Conservation (phyloP, 768 basidiomycete genomes). For the Russula sp. region DNA sequence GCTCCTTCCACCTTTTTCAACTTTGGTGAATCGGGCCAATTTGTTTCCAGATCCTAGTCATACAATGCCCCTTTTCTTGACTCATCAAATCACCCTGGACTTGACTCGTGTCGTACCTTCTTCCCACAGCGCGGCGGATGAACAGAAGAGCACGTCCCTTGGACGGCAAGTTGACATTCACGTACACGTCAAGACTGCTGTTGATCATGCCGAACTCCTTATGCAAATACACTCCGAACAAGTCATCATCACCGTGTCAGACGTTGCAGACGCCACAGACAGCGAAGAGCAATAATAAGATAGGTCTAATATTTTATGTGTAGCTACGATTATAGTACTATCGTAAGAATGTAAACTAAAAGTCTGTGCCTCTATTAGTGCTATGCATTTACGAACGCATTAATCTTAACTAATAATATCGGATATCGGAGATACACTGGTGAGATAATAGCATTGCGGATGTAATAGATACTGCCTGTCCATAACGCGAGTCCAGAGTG, state of each 20-base stretch:
- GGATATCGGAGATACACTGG: neutral
- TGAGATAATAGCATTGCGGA: neutral
- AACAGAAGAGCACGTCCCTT: neutral
- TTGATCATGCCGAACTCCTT: conserved; percentile 9
- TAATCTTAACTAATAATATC: conserved; percentile 5
- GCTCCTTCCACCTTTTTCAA: conserved; percentile 35
- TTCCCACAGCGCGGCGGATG: neutral
- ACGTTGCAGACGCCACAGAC: neutral
- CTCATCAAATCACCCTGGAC: conserved; percentile 20
- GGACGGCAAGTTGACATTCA: conserved; percentile 2
- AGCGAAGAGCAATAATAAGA: neutral
- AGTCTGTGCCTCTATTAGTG: neutral
- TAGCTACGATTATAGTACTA: conserved; percentile 1
- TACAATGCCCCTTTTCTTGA: neutral
- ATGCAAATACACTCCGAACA: conserved; percentile 12
- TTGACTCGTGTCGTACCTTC: neutral
- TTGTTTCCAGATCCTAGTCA: neutral
- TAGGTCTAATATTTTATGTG: neutral
- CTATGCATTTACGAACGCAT: neutral
- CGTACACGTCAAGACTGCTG: conserved; percentile 6
- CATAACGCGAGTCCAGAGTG: neutral
- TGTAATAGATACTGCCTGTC: conserved; percentile 4
- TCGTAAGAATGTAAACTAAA: conserved; percentile 10
- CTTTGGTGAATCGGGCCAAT: conserved; percentile 5
- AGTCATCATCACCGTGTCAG: conserved; percentile 1